A percentile compares a stretch with the other conserved stretches of the same genome.
Evolutionary conservation across 371 early-diverging fungal genomes (phyloP).

Genomic region (Apophysomyces variabilis): DNA sequence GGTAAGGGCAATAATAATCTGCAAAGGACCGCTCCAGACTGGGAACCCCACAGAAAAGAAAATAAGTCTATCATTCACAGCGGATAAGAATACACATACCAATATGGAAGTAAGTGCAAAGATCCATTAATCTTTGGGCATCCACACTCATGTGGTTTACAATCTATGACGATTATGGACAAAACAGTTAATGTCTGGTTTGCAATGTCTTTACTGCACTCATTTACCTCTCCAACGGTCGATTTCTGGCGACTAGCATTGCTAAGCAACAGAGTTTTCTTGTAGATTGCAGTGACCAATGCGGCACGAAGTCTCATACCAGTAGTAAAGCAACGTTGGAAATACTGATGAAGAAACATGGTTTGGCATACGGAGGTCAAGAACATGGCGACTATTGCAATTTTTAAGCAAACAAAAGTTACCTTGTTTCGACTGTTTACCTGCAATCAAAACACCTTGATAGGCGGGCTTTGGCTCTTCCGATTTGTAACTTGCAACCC

Average conservation of each 20-base stretch:
- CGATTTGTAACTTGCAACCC: constrained; percentile 64
- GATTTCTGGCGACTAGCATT: constrained; percentile 81
- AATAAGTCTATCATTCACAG: background rate
- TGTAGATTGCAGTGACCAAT: constrained; percentile 87
- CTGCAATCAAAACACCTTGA: constrained; percentile 66
- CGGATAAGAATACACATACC: constrained; percentile 25
- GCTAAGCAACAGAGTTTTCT: constrained; percentile 83
- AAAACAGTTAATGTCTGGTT: background rate
- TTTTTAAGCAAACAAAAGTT: constrained; percentile 1
- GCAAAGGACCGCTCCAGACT: constrained; percentile 92
- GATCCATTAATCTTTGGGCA: constrained; percentile 75
- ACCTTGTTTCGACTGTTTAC: constrained; percentile 19
- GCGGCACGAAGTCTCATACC: constrained; percentile 87
- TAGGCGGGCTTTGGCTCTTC: constrained; percentile 61
- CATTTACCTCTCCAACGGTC: constrained; percentile 72
- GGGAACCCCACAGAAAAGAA: background rate
- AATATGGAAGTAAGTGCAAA: constrained; percentile 77
- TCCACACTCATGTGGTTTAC: constrained; percentile 94
- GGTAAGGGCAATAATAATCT: constrained; percentile 79
- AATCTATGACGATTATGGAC: constrained; percentile 52
- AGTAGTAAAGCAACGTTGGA: constrained; percentile 76
- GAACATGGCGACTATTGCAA: constrained; percentile 72
- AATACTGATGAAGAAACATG: constrained; percentile 89
- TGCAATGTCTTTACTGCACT: too few species aligned
- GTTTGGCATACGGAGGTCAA: constrained; percentile 83